Conservation (phyloP, 202 grass and related monocot genomes). For the Hordeum pubiflorum region DNA sequence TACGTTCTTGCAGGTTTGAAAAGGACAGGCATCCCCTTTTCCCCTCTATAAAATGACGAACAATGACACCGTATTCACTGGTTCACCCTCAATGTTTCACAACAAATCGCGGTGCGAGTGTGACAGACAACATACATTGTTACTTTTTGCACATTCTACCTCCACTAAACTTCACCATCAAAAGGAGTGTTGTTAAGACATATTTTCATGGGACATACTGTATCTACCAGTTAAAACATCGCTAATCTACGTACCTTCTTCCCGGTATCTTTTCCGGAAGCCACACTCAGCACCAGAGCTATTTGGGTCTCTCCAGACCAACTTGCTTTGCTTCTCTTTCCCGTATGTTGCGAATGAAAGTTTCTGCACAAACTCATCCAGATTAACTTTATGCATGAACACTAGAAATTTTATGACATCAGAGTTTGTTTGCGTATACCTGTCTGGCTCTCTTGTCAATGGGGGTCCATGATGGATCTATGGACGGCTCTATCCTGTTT, state of each 20-base stretch:
- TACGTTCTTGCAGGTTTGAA: neutral
- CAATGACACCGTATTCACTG: neutral
- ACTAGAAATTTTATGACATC: neutral
- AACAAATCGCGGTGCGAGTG: neutral
- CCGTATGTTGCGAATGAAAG: slow-evolving; percentile 79
- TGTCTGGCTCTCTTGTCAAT: slow-evolving; percentile 90
- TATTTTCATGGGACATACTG: slow-evolving; percentile 8
- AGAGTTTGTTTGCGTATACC: slow-evolving; percentile 29
- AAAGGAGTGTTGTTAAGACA: neutral
- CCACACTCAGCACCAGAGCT: slow-evolving; percentile 48
- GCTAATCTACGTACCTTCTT: slow-evolving; percentile 38
- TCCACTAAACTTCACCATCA: neutral
- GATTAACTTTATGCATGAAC: slow-evolving; percentile 2
- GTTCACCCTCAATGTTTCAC: neutral
- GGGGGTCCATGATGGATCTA: slow-evolving; percentile 67
- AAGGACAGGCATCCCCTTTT: neutral
- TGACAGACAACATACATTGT: neutral
- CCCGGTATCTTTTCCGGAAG: slow-evolving; percentile 57
- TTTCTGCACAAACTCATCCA: slow-evolving; percentile 53
- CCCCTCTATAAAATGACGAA: neutral
- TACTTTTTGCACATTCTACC: neutral
- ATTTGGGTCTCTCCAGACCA: slow-evolving; percentile 71
- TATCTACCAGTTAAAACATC: slow-evolving; percentile 13
- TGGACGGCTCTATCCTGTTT: slow-evolving; percentile 35
- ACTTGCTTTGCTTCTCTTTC: slow-evolving; percentile 86